Evolutionary conservation across 2,329 filamentous ascomycete genomes (phyloP).

Genomic region (Verruconis gallopava): DNA sequence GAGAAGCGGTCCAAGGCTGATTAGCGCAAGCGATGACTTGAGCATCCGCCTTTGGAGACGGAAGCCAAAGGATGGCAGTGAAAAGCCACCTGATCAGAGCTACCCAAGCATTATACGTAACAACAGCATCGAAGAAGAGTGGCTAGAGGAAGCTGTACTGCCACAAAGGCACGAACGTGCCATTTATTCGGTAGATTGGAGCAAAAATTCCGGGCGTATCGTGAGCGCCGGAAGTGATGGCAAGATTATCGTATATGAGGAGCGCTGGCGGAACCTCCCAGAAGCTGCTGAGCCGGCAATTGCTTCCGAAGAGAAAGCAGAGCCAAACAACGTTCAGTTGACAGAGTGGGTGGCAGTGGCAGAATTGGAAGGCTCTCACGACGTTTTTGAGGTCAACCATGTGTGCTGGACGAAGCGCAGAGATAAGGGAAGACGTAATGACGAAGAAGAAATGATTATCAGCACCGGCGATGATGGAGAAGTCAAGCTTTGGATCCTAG

Average conservation of each 20-base stretch:
- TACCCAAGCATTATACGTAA: slow-evolving; percentile 87
- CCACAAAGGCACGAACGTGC: slow-evolving; percentile 66
- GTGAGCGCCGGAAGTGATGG: slow-evolving; percentile 88
- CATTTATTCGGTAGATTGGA: slow-evolving; percentile 80
- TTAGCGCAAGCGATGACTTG: slow-evolving; percentile 76
- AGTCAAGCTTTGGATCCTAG: slow-evolving; percentile 60
- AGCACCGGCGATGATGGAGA: slow-evolving; percentile 88
- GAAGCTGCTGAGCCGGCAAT: slow-evolving; percentile 15
- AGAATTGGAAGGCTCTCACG: slow-evolving; percentile 62
- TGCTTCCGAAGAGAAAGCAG: slow-evolving; percentile 12
- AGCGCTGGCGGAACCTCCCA: slow-evolving; percentile 32
- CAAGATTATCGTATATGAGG: slow-evolving; percentile 64
- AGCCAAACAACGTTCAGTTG: slow-evolving; percentile 13
- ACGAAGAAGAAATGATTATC: slow-evolving; percentile 70
- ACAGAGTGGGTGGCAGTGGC: slow-evolving; percentile 61
- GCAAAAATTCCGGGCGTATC: slow-evolving; percentile 58
- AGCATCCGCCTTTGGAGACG: slow-evolving; percentile 70
- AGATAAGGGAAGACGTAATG: slow-evolving; percentile 48
- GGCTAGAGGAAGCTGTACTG: slow-evolving; percentile 64
- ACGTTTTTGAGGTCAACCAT: slow-evolving; percentile 90
- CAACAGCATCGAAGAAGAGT: slow-evolving; percentile 60
- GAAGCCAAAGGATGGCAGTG: slow-evolving; percentile 40
- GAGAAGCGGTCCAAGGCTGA: slow-evolving; percentile 44
- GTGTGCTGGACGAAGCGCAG: slow-evolving; percentile 72
- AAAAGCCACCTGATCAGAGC: slow-evolving; percentile 33